Base-by-base conservation (phyloP, 805 yeast species). In the Yamadazyma philogaea region DNA sequence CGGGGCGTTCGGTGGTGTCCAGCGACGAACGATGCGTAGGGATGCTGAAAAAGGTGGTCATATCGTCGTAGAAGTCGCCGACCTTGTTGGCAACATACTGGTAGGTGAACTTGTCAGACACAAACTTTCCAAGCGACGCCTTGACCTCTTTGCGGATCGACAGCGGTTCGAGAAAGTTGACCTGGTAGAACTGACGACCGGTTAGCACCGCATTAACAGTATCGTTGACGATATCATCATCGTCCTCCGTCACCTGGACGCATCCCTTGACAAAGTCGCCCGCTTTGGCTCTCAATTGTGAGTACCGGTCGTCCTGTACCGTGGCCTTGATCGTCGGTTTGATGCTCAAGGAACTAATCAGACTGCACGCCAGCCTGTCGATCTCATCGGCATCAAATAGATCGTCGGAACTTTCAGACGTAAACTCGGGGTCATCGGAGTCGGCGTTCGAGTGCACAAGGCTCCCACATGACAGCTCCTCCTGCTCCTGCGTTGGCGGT, bases 1-100 rank as follows among this genome's bases (percentile, higher is more conserved):
- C 37, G 8, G 59, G 57, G 16, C 49, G 53, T 18, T 48, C 44
- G 3, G 35, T 10, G 11, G 34, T 26, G 14, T 24, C 34, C 17
- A 6, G 7, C 10, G 15, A 6, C 6, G 27, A 37, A n/a, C 15
- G 34, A 11, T 10, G 14, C 7, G 6, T 22, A 10, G 30, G 21
- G 14, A 17, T 15, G 14, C 17, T 17, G 14, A 41, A 21, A 2
- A 30, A 20, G 3, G 11, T 31, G 8, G 26, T 28, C 11, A 36
- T 16, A n/a, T 19, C 22, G 34, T 40, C 42, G n/a, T 19, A 39
- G 18, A 34, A 30, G 6, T 30, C 37, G 16, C 28, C 46, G 15
- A 35, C 26, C 11, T 20, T 26, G 7, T 21, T 18, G 3, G 30
- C 7, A 6, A 39, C 33, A 15, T 36, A 22, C 19, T 34, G 21